A percentile compares a stretch with the other conserved stretches of the same genome.
Evolutionary conservation across 192 early-diverging fungal species (phyloP).

Genomic region (Linderina pennispora): DNA sequence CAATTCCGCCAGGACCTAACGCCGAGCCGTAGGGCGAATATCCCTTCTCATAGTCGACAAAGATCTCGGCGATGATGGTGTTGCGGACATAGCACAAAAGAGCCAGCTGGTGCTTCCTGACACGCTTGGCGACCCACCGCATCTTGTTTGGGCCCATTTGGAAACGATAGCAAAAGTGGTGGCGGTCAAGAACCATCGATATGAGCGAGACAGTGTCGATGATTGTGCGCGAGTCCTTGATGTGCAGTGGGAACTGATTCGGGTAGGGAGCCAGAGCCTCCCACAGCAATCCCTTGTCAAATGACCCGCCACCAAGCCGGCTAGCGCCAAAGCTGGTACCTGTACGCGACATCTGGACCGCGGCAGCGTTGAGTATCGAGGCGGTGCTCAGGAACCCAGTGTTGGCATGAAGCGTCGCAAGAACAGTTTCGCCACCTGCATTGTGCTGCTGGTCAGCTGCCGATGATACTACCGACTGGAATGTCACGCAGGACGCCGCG

Average conservation of each 20-base stretch:
- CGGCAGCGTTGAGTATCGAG: conserved; percentile 25
- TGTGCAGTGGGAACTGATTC: conserved; percentile 44
- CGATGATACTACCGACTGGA: conserved; percentile 29
- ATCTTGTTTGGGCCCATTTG: conserved; percentile 34
- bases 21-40: conserved; percentile 44
- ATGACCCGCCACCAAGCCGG: background rate
- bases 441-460: conserved; percentile 6
- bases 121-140: conserved; percentile 38
- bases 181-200: conserved; percentile 43
- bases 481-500: conserved; percentile 34
- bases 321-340: conserved; percentile 20
- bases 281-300: conserved; percentile 35
- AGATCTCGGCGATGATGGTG: conserved; percentile 34
- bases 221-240: conserved; percentile 36
- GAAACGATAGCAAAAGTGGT: conserved; percentile 47
- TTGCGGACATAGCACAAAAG: conserved; percentile 35
- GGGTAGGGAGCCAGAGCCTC: conserved; percentile 42
- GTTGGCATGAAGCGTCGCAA: background rate
- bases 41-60: conserved; percentile 43
- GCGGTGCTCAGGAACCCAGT: conserved; percentile 20
- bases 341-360: conserved; percentile 31
- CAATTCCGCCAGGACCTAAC: background rate
- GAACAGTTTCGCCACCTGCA: background rate
- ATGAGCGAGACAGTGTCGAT: conserved; percentile 35
- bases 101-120: conserved; percentile 33